Percentiles rank a stretch among this genome's conserved stretches.
These are phyloP conservation scores for Casuarina equisetifolia DNA, from an alignment of 306 rosid genomes.

Conservation along the genomic window DNA sequence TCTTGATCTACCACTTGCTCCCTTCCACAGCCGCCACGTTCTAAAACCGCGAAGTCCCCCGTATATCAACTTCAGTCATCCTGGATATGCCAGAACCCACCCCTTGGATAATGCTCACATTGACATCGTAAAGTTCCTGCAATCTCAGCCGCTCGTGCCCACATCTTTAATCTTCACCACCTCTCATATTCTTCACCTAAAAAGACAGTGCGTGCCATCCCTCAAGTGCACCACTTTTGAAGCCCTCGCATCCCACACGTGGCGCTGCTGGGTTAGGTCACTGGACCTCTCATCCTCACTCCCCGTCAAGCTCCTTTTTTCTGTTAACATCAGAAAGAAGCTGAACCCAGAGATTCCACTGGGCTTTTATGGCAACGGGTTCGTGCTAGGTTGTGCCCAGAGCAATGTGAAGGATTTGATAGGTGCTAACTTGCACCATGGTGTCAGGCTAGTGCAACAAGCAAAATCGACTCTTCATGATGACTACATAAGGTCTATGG, in stretches of 20 bases:
- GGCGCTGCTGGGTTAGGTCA: constrained; percentile 82
- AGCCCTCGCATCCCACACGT: constrained; percentile 75
- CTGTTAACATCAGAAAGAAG: constrained; percentile 50
- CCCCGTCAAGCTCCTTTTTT: constrained; percentile 69
- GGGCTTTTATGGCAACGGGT: constrained; percentile 78
- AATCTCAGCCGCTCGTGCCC: constrained; percentile 61
- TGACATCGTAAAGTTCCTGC: constrained; percentile 48
- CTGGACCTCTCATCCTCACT: constrained; percentile 37
- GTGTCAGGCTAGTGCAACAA: constrained; percentile 54
- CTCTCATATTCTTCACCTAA: constrained; percentile 48
- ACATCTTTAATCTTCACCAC: constrained; percentile 51
- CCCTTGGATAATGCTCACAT: constrained; percentile 19
- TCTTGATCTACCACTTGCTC: constrained; percentile 33
- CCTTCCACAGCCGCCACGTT: constrained; percentile 59
- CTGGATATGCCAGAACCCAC: constrained; percentile 39
- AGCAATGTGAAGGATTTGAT: constrained; percentile 48
- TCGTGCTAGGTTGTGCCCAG: constrained; percentile 64
- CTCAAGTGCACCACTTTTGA: constrained; percentile 74
- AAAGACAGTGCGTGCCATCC: constrained; percentile 59
- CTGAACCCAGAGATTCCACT: constrained; percentile 39
- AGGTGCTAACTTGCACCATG: constrained; percentile 38
- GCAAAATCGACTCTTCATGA: constrained; percentile 46
- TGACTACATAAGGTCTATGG: constrained; percentile 56
- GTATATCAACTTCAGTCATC: constrained; percentile 30
- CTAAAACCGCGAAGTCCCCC: constrained; percentile 54